Evolutionary conservation across 1,284 basidiomycete species (phyloP).

Genomic region (Tetrapyrgos nigripes): DNA sequence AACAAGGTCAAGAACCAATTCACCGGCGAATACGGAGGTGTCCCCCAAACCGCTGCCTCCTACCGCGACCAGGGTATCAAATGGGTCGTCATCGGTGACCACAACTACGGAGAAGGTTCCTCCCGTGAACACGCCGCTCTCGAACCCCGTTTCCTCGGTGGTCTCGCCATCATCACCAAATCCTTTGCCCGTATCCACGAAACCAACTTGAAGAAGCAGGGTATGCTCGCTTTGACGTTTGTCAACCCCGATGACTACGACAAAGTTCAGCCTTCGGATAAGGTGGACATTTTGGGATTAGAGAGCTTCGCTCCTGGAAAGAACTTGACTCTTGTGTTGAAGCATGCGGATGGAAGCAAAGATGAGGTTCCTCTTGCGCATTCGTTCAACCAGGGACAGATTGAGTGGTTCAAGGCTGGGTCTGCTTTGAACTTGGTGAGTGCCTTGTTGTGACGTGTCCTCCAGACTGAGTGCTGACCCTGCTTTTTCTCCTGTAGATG

Average conservation of each 20-base stretch:
- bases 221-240: slow-evolving; percentile 93
- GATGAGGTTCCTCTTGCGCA: slow-evolving; percentile 80
- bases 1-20: slow-evolving; percentile 95
- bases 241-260: slow-evolving; percentile 91
- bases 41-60: slow-evolving; percentile 84
- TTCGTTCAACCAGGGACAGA: slow-evolving; percentile 90
- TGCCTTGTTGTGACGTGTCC: slow-evolving; percentile 18
- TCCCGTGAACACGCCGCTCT: slow-evolving; percentile 98
- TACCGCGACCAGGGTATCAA: slow-evolving; percentile 93
- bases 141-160: slow-evolving; percentile 97
- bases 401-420: slow-evolving; percentile 95
- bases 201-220: slow-evolving; percentile 98
- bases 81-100: slow-evolving; percentile 95
- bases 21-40: slow-evolving; percentile 87
- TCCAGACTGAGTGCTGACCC: background rate
- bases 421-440: slow-evolving; percentile 84
- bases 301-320: slow-evolving; percentile 88
- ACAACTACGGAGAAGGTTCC: slow-evolving; percentile 98
- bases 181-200: slow-evolving; percentile 99
- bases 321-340: slow-evolving; percentile 81
- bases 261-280: slow-evolving; percentile 84
- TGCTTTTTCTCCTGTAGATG: slow-evolving; percentile 32
- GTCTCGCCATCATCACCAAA: slow-evolving; percentile 93
- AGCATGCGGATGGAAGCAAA: slow-evolving; percentile 83
- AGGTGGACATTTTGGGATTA: slow-evolving; percentile 85